Percentiles rank a stretch among this genome's conserved stretches.
These are phyloP conservation scores for Leccinellum luteum DNA, from an alignment of 768 basidiomycete genomes.

Conservation along the genomic window DNA sequence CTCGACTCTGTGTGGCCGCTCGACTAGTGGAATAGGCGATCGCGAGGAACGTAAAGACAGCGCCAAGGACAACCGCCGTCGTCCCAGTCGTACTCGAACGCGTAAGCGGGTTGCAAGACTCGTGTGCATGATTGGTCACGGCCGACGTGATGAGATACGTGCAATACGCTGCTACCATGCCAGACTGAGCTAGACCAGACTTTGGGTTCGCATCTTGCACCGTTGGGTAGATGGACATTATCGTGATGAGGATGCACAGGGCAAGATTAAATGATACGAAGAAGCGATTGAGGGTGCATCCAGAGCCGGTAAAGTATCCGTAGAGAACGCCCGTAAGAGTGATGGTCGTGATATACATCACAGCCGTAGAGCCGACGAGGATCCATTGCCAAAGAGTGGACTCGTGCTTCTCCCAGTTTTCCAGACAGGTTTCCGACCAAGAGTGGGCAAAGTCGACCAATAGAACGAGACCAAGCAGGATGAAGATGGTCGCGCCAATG, in stretches of 20 bases:
- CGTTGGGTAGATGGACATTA: conserved; percentile 77
- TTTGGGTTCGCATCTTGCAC: conserved; percentile 93
- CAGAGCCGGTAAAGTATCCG: conserved; percentile 84
- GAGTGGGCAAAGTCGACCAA: conserved; percentile 98
- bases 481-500: conserved; percentile 91
- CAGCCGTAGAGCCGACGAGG: conserved; percentile 88
- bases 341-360: conserved; percentile 82
- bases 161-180: conserved; percentile 97
- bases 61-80: conserved; percentile 87
- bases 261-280: conserved; percentile 95
- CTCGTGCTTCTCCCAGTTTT: conserved; percentile 88
- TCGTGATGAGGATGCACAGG: conserved; percentile 73
- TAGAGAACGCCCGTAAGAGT: conserved; percentile 87
- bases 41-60: conserved; percentile 94
- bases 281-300: conserved; percentile 91
- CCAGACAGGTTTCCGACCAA: conserved; percentile 95
- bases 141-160: conserved; percentile 95
- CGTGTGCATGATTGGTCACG: conserved; percentile 86
- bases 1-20: conserved; percentile 93
- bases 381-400: conserved; percentile 97
- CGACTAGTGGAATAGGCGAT: conserved; percentile 97
- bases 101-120: conserved; percentile 86
- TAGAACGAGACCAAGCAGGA: conserved; percentile 94
- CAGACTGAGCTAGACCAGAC: conserved; percentile 91
- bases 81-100: conserved; percentile 68